phyloP scores from a whole-genome alignment of 2,329 filamentous ascomycete species.

The Trichoderma sp. region DNA sequence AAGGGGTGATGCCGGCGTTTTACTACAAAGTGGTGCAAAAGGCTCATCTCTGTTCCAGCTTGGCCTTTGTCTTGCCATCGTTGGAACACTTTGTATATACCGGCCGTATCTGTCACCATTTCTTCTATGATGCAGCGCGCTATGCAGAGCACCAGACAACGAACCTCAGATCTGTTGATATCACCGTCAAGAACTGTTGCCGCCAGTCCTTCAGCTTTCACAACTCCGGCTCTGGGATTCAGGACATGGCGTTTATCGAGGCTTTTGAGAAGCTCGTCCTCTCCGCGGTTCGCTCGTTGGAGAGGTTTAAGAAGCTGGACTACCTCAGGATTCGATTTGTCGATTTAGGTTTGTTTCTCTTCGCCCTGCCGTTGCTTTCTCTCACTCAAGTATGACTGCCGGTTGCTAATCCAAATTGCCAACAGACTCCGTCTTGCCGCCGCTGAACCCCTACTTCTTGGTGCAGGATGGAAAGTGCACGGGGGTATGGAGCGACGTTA shows the following conservation, averaged over 20 bases:
- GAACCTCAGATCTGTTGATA: constrained; percentile 65
- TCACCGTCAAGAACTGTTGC: constrained; percentile 76
- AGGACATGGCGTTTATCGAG: constrained; percentile 70
- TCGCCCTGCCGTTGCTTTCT: neutral
- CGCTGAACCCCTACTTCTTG: constrained; percentile 73
- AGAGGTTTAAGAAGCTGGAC: constrained; percentile 59
- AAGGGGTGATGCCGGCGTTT: constrained; percentile 61
- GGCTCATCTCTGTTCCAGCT: constrained; percentile 65
- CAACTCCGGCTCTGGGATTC: constrained; percentile 69
- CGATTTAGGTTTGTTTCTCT: constrained; percentile 59
- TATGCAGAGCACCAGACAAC: constrained; percentile 52
- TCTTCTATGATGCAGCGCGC: constrained; percentile 63
- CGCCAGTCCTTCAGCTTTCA: constrained; percentile 57
- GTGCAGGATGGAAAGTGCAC: constrained; percentile 62
- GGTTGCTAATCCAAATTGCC: neutral
- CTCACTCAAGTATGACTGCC: neutral
- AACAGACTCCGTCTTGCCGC: constrained; percentile 67
- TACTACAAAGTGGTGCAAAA: constrained; percentile 61
- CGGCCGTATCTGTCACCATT: constrained; percentile 68
- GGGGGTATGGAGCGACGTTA: constrained; percentile 72
- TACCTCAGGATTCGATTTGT: constrained; percentile 74
- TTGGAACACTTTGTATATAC: constrained; percentile 73
- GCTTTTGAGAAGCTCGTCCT: constrained; percentile 71
- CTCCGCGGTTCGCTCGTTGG: constrained; percentile 62
- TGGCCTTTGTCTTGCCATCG: constrained; percentile 62